A percentile compares a stretch with the other conserved stretches of the same genome.
phyloP scores from a whole-genome alignment of 1,284 basidiomycete species.

The Pseudozyma flocculosa region DNA sequence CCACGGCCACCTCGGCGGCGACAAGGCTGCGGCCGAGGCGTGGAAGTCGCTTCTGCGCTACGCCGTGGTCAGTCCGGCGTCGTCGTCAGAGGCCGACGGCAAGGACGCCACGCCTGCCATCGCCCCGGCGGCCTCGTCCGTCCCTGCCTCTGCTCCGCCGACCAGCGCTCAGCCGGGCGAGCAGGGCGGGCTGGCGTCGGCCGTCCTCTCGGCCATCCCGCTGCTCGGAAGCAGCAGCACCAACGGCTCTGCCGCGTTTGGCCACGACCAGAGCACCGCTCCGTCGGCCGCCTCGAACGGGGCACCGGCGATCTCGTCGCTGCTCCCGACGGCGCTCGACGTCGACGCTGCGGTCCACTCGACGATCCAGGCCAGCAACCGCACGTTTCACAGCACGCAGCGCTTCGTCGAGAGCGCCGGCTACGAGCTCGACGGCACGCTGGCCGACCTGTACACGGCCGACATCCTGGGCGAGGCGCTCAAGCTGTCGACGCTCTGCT shows the following conservation, averaged over 20 bases:
- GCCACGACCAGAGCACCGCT: background rate
- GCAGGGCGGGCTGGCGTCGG: constrained; percentile 3
- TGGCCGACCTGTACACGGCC: constrained; percentile 40
- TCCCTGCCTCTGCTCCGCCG: no score
- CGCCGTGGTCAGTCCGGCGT: constrained; percentile 6
- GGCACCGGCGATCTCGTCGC: constrained; percentile 55
- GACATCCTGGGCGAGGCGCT: constrained; percentile 59
- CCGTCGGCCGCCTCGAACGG: background rate
- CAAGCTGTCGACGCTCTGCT: constrained; percentile 86
- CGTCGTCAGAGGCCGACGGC: no score
- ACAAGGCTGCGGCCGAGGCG: constrained; percentile 64
- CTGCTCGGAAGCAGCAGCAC: constrained; percentile 12
- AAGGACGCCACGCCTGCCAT: no score
- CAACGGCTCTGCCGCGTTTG: constrained; percentile 33
- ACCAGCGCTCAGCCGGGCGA: no score
- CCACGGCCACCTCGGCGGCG: constrained; percentile 15
- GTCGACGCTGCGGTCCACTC: constrained; percentile 28
- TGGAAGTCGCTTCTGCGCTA: constrained; percentile 69
- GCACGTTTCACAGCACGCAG: constrained; percentile 48
- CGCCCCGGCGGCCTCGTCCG: no score
- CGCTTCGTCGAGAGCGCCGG: constrained; percentile 51
- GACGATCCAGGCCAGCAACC: constrained; percentile 47
- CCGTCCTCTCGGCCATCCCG: constrained; percentile 33
- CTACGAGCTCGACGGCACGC: constrained; percentile 29
- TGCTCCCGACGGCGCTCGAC: constrained; percentile 55